These are phyloP conservation scores for Castanea crenata DNA, from an alignment of 306 rosid species.

Conservation along the genomic window DNA sequence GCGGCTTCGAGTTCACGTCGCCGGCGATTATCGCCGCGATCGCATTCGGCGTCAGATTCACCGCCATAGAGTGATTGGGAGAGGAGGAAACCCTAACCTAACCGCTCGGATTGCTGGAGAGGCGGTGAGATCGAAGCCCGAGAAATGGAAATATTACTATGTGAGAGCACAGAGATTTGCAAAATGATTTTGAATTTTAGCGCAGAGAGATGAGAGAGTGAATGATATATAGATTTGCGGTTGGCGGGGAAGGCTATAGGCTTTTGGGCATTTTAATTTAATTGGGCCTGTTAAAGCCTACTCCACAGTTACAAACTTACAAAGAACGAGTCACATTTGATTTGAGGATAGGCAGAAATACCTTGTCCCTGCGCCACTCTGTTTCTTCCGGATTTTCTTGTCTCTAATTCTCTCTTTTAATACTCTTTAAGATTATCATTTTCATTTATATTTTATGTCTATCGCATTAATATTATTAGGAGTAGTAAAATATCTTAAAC, in stretches of 20 bases:
- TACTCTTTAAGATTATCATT: no score
- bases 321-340: no score
- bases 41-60: constrained; percentile 82
- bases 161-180: background rate
- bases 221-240: background rate
- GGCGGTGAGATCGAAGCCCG: constrained; percentile 13
- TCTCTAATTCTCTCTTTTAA: no score
- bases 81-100: background rate
- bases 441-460: no score
- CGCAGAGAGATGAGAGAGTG: background rate
- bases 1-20: constrained; percentile 73
- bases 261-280: no score
- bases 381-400: no score
- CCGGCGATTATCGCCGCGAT: constrained; percentile 61
- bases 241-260: background rate
- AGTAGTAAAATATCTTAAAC: no score
- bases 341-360: no score
- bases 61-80: constrained; percentile 48
- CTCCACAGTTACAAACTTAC: no score
- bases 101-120: background rate
- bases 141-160: background rate
- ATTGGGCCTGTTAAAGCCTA: no score
- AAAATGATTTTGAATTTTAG: background rate
- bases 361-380: no score
- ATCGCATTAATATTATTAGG: no score